Evolutionary conservation across 352 stramenopile genomes (phyloP).

Genomic region (Phytophthora ramorum): DNA sequence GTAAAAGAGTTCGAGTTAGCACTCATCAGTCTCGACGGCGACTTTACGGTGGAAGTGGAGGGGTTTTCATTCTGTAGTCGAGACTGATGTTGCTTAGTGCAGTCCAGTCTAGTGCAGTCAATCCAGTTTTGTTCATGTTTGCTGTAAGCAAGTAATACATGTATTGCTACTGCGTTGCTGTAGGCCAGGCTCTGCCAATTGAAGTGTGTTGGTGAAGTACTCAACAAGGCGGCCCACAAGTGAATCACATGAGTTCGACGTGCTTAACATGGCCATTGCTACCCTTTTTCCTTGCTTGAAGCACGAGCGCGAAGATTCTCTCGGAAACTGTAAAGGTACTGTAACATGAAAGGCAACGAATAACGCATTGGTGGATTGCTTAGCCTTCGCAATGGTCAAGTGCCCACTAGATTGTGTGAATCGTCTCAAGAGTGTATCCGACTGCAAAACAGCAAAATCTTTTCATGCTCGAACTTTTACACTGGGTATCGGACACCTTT

Average conservation of each 20-base stretch:
- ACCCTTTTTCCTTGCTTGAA: too few species aligned
- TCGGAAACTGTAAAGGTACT: not conserved
- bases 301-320: too few species aligned
- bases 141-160: not conserved
- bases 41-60: not conserved
- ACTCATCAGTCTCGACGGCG: constrained; percentile 21
- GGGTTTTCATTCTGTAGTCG: constrained; percentile 4
- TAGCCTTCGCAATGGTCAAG: not conserved
- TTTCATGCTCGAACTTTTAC: too few species aligned
- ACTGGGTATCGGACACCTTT: not conserved
- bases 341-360: not conserved
- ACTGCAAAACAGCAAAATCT: not conserved
- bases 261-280: too few species aligned
- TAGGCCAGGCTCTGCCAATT: not conserved
- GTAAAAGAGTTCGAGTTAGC: constrained; percentile 23
- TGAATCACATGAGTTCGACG: too few species aligned
- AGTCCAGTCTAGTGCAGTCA: constrained; percentile 32
- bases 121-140: constrained; percentile 35
- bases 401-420: not conserved
- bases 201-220: too few species aligned
- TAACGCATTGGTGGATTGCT: not conserved
- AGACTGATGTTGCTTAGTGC: constrained; percentile 11
- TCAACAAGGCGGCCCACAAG: too few species aligned
- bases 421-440: too few species aligned
- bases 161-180: not conserved